Evolutionary conservation across 2,329 filamentous ascomycete genomes (phyloP), one percentile per base, ranked within the genome.

Genomic region (Cryphonectria radicalis): DNA sequence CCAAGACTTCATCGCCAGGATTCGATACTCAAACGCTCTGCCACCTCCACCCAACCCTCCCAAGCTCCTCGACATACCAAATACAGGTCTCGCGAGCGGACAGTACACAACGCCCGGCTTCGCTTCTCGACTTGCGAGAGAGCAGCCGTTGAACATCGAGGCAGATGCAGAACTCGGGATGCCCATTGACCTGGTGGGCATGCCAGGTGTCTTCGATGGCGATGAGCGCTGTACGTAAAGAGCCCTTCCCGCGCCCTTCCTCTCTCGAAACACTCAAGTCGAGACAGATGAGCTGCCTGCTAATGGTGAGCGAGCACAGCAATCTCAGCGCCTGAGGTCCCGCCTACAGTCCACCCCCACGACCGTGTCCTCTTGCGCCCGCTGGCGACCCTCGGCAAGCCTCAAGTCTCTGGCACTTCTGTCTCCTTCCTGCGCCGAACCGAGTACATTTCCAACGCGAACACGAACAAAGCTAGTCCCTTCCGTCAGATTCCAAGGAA

Each of bases 101-200:
- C 93, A 97, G 80, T 98, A 98, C 82, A 97, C 96, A 43, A 93
- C 91, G 4, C 93, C 96, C 0, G 91, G 91, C 32, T 99, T 97
- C 84, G 94, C 95, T 42, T 96, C 95, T 63, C 91, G 94, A 74
- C 85, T 99, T 76, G 94, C 93, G 25, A 88, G 95, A 78, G 94
- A 97, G 78, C 96, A 98, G 84, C 93, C 95, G 67, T 86, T 97
- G 65, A 98, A 98, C 79, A 96, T 99, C 73, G 96, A 99, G 82
- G 94, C 94, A 42, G 96, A 99, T 88, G 96, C 95, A 11, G 96
- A 99, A 84, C 88, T 98, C 76, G 96, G 96, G 71, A 98, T 99
- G 96, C 94, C 95, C 72, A 90, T 99, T 79, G 95, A 98, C 80
- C 84, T 99, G 76, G 92, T 98, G 71, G 96, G 96, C 77, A 93